Base-by-base conservation (phyloP, 208 protist genomes). In the Trypanosoma vivax region DNA sequence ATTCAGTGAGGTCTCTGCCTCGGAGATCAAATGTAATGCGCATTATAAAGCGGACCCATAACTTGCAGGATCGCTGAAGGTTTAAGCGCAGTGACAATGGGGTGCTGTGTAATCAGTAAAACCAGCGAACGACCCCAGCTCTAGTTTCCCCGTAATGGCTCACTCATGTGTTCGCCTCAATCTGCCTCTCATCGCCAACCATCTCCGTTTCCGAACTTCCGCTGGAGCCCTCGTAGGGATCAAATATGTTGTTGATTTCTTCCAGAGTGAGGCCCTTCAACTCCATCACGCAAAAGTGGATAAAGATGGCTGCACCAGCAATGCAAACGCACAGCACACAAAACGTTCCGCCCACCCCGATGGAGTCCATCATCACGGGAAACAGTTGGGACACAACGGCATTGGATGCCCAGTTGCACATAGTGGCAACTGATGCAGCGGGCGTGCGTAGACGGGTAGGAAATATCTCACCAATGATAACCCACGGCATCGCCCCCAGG, bases 401-500 rank as follows among this genome's bases (percentile, higher is more conserved):
- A 67, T 94, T 95, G 21, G 82, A 67, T 6, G 60, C 76, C 91
- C 91, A 96, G 76, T 96, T 96, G 43, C 83, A 70, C 83, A 91
- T 94, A 13, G 88, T 91, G 13, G 85, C 88, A 16, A 93, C 62
- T 5, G 86, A 89, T n/a, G 81, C 68, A 16, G 80, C 84, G 13
- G 74, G 61, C 9, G 82, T 86, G 52, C 91, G 88, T 18, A 93
- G 64, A 40, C 83, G 65, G 6, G 65, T 87, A 0, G 91, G 91
- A 66, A 94, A 96, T 25, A 95, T 81, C 63, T 96, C 88, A 10
- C 86, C 73, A 71, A 90, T 90, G 31, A 95, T 66, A 9, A 95
- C 86, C 88, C 88, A 95, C 48, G 88, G 88, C 48, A 96, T 94
- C 47, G 84, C 79, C 33, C 88, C 88, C 41, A 96, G 80, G 16